Percentiles rank a stretch among this genome's conserved stretches.
phyloP scores from a whole-genome alignment of 2,329 filamentous ascomycete genomes.

The Arthrobotrys iridis region DNA sequence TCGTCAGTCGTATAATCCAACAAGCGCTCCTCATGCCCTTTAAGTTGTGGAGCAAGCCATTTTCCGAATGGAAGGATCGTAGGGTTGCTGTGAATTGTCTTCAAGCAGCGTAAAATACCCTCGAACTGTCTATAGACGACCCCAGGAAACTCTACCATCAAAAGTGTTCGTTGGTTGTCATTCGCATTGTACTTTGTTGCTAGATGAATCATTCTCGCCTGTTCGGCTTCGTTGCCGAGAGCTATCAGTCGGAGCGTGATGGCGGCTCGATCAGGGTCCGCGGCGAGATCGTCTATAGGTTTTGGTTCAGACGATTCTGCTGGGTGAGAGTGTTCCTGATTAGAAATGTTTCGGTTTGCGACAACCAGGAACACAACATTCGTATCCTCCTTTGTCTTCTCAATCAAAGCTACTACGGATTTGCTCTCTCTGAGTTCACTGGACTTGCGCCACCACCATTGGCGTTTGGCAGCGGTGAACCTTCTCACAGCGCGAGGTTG shows the following conservation, averaged over 20 bases:
- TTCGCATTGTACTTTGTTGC: constrained; percentile 11
- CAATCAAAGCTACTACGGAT: constrained; percentile 37
- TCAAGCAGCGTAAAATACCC: constrained; percentile 59
- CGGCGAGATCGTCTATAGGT: constrained; percentile 46
- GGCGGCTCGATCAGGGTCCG: constrained; percentile 56
- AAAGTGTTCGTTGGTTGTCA: background rate
- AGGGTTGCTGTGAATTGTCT: constrained; percentile 56
- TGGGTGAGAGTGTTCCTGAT: constrained; percentile 3
- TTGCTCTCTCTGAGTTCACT: constrained; percentile 54
- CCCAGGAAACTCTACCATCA: constrained; percentile 60
- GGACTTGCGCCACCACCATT: constrained; percentile 46
- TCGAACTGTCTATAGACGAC: constrained; percentile 59
- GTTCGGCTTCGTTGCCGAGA: constrained; percentile 18
- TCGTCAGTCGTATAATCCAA: background rate
- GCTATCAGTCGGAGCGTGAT: constrained; percentile 36
- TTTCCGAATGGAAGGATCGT: constrained; percentile 57
- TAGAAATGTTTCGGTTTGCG: constrained; percentile 53
- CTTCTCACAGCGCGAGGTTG: constrained; percentile 26
- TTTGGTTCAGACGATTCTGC: background rate
- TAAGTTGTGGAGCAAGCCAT: constrained; percentile 56
- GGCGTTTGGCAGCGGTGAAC: constrained; percentile 19
- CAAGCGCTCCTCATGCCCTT: background rate
- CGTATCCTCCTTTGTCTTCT: constrained; percentile 40
- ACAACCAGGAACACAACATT: constrained; percentile 57
- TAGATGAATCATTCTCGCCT: constrained; percentile 15